These are phyloP conservation scores for Chalciporus chontae DNA, from an alignment of 768 basidiomycete species.

Conservation along the genomic window DNA sequence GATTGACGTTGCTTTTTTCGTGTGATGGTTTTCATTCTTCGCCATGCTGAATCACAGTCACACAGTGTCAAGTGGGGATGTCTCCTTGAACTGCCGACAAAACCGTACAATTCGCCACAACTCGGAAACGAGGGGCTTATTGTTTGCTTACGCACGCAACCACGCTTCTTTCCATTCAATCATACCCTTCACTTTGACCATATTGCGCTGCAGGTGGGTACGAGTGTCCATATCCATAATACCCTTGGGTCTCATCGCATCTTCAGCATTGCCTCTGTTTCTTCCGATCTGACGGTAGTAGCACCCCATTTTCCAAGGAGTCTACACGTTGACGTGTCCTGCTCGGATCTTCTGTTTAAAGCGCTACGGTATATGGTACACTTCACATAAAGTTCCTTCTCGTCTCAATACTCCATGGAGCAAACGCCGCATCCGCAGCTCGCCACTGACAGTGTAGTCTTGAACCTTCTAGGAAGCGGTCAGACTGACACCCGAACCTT, in stretches of 20 bases:
- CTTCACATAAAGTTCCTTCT: background rate
- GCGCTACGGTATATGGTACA: background rate
- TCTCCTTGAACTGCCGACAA: constrained; percentile 1
- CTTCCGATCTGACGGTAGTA: background rate
- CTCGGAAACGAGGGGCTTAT: background rate
- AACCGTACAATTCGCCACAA: constrained; percentile 1
- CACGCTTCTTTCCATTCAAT: constrained; percentile 7
- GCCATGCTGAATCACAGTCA: background rate
- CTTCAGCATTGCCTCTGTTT: background rate
- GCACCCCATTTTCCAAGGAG: background rate
- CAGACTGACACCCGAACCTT: too few species aligned
- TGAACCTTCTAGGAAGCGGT: too few species aligned
- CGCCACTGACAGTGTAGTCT: too few species aligned
- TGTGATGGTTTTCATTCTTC: background rate
- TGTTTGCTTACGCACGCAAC: background rate
- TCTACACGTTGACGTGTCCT: background rate
- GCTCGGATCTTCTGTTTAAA: background rate
- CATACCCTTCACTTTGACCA: background rate
- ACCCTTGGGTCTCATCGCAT: background rate
- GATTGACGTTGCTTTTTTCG: constrained; percentile 22
- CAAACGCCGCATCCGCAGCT: background rate
- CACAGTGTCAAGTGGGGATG: background rate
- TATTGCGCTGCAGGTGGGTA: background rate
- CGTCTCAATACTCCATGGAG: background rate
- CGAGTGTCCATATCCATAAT: background rate